Evolutionary conservation across 2,329 filamentous ascomycete genomes (phyloP), one percentile per base, ranked within the genome.

Genomic region (Orbilia quercus): DNA sequence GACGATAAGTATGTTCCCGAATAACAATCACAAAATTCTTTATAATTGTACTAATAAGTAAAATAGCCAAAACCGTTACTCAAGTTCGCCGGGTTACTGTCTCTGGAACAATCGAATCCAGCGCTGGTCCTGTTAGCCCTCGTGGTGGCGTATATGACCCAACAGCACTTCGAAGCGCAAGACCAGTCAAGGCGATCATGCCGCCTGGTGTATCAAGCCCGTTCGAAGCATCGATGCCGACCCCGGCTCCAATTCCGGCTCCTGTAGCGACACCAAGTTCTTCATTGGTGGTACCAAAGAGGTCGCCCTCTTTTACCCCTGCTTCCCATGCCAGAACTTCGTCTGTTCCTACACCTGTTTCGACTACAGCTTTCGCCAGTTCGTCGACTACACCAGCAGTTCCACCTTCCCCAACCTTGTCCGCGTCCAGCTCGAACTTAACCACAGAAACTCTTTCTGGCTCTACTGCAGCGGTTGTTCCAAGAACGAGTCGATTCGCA

Each of bases 1-100:
- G 2, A 48, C 54, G 1, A 72, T 47, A 44, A 72, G 66, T 71
- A 59, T n/a, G 66, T 64, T 28, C 14, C 12, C 7, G 16, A 31
- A 55, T 6, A n/a, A 11, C 7, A 20, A 2, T 12, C 12, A 53
- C 5, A 7, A 42, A 28, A n/a, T 14, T 31, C 5, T 22, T 57
- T 28, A 28, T 18, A 7, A 14, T 7, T 25, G 31, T 4, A 23
- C 36, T 58, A 53, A 67, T n/a, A 42, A 25, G n/a, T 16, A 28
- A 2, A 16, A 44, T n/a, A 71, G 66, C 66, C 28, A 71, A 44
- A 23, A 72, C 45, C n/a, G 38, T 58, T 6, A 50, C 67, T 7
- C 67, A 57, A 34, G 58, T 64, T 20, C 66, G 58, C 18, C 44
- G 66, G n/a, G 53, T 72, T 12, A 64, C 59, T 22, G 67, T 72